Evolutionary conservation across 2,329 filamentous ascomycete genomes (phyloP), one percentile per base, ranked within the genome.

Genomic region (Trichophyton equinum): DNA sequence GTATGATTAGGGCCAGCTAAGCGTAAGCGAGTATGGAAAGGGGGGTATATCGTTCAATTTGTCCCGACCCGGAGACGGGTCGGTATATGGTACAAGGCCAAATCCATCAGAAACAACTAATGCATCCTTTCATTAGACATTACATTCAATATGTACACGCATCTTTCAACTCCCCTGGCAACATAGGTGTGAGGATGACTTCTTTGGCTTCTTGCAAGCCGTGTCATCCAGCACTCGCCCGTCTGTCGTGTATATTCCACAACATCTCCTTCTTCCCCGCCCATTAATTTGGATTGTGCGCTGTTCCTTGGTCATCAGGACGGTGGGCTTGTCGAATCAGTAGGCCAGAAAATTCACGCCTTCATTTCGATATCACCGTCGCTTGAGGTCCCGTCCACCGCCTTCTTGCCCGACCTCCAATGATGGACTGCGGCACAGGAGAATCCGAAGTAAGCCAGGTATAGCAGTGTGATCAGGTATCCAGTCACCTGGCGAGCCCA

Each of bases 391-490:
- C 13, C 22, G 49, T 53, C 27, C 9, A 11, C 27, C 22, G 22
- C 22, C 15, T 30, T 47, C 27, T 30, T 25, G 11, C 18, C 55
- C 4, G 7, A 51, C 2, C 44, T 49, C 61, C 61, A 62, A 1
- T n/a, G 22, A 53, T 62, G 59, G 8, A 55, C 38, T 22, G 49
- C 49, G 22, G 36, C 46, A n/a, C n/a, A 20, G 15, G 61, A 25
- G 30, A 51, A 51, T n/a, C 27, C 58, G 20, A 53, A 40, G 22
- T 62, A 62, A 13, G 25, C 58, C 30, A 60, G n/a, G 51, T 62
- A 62, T 33, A 62, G 15, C 22, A 62, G 18, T 27, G 42, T 30
- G 25, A 62, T 25, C 25, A 51, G 15, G 33, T 58, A 62, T 27
- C 33, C 51, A 11, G 51, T n/a, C 15, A 40, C 61, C 33, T 57